phyloP scores from a whole-genome alignment of 495 filamentous ascomycete genomes.

The Aspergillus avenaceus region DNA sequence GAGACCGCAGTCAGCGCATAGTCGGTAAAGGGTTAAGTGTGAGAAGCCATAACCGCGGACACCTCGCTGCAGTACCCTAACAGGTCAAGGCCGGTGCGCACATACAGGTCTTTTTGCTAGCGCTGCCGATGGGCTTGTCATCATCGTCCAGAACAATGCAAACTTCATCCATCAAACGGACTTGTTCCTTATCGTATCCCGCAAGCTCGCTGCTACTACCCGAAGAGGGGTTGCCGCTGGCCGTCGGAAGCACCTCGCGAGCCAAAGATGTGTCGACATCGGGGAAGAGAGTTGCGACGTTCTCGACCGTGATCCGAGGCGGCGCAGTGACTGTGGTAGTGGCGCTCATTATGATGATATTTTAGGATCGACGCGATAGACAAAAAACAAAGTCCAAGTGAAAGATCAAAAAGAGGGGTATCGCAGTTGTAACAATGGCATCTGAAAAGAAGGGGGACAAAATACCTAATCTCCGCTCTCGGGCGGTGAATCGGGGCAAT shows the following conservation, averaged over 20 bases:
- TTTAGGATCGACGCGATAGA: background rate
- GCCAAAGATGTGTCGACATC: conserved; percentile 89
- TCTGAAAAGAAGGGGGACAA: background rate
- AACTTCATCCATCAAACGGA: conserved; percentile 97
- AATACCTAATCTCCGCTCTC: background rate
- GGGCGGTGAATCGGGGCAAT: conserved; percentile 10
- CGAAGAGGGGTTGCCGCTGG: conserved; percentile 23
- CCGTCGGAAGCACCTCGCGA: conserved; percentile 51
- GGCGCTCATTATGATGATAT: conserved; percentile 42
- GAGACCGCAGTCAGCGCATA: background rate
- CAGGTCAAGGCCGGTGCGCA: no score
- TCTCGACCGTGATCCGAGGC: conserved; percentile 69
- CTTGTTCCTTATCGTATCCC: conserved; percentile 96
- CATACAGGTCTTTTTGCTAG: conserved; percentile 97
- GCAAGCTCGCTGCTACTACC: conserved; percentile 47
- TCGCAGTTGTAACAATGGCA: background rate
- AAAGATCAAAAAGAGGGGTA: background rate
- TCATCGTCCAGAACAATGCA: conserved; percentile 95
- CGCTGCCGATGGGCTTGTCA: conserved; percentile 90
- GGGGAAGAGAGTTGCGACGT: conserved; percentile 84
- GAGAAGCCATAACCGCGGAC: background rate
- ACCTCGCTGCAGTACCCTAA: no score
- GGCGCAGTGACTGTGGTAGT: conserved; percentile 40
- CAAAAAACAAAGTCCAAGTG: background rate
- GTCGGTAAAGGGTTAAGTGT: background rate